These are phyloP conservation scores for Coemansia sp. DNA, from an alignment of 192 early-diverging fungal genomes.

Conservation along the genomic window DNA sequence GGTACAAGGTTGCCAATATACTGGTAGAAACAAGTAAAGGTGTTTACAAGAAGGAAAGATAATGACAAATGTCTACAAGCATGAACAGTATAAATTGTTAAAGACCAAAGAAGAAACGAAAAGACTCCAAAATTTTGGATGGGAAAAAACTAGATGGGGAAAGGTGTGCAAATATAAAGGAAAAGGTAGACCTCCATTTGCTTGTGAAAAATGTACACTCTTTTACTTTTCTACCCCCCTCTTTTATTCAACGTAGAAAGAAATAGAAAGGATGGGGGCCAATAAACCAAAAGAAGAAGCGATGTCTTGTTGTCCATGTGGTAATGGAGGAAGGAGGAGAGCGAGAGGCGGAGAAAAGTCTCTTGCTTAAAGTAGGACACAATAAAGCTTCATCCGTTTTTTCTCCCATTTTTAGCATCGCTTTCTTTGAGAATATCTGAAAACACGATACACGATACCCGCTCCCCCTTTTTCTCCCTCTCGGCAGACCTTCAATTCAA, in stretches of 20 bases:
- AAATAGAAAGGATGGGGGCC: background rate
- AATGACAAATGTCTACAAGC: background rate
- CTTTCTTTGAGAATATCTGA: background rate
- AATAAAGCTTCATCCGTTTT: background rate
- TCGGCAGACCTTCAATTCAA: background rate
- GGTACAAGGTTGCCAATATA: too few species aligned
- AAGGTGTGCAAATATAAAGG: background rate
- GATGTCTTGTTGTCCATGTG: slow-evolving; percentile 1
- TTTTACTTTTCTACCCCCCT: background rate
- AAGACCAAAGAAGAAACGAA: background rate
- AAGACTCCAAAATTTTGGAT: background rate
- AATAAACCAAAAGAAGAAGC: background rate
- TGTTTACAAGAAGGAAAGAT: background rate
- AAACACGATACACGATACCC: too few species aligned
- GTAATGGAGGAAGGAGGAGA: background rate
- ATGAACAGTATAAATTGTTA: background rate
- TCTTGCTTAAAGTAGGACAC: background rate
- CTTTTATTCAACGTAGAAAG: slow-evolving; percentile 8
- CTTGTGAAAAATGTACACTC: background rate
- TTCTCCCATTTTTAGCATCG: background rate
- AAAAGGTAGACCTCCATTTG: background rate
- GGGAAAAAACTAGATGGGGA: too few species aligned
- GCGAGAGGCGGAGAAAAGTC: too few species aligned
- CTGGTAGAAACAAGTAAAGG: background rate
- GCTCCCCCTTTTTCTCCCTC: background rate